A percentile compares a stretch with the other conserved stretches of the same genome.
Conservation (phyloP, 495 filamentous ascomycete species). For the Lophiotrema nucula region DNA sequence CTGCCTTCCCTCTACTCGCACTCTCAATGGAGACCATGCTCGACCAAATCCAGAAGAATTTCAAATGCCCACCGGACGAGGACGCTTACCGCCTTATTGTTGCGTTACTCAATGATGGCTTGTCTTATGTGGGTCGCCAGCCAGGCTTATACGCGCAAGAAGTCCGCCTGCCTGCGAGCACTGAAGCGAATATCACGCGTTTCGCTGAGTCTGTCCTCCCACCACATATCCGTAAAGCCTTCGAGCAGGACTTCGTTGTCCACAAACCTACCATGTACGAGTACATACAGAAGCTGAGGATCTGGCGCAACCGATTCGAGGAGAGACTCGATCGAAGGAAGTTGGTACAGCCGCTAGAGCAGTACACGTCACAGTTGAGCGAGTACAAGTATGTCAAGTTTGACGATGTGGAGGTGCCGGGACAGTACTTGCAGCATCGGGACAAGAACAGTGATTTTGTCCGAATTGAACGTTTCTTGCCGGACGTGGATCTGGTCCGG, state of each 20-base stretch:
- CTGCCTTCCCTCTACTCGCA: slow-evolving; percentile 90
- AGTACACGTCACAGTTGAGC: slow-evolving; percentile 82
- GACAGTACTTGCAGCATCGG: slow-evolving; percentile 92
- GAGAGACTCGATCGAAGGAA: slow-evolving; percentile 90
- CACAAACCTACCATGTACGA: slow-evolving; percentile 94
- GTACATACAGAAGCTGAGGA: slow-evolving; percentile 94
- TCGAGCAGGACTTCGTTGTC: slow-evolving; percentile 91
- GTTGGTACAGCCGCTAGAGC: slow-evolving; percentile 68
- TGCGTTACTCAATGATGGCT: slow-evolving; percentile 88
- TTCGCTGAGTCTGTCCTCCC: slow-evolving; percentile 97
- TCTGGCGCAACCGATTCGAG: slow-evolving; percentile 97
- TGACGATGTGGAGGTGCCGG: slow-evolving; percentile 96
- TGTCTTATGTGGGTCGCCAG: slow-evolving; percentile 82
- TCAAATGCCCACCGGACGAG: slow-evolving; percentile 97
- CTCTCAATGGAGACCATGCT: slow-evolving; percentile 99
- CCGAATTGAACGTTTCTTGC: slow-evolving; percentile 92
- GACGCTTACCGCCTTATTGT: slow-evolving; percentile 98
- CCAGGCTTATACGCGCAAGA: slow-evolving; percentile 84
- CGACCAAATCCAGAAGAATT: slow-evolving; percentile 96
- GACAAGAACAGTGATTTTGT: slow-evolving; percentile 99
- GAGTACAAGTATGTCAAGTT: slow-evolving; percentile 97
- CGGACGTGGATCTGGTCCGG: slow-evolving; percentile 87
- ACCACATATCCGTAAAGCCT: slow-evolving; percentile 84
- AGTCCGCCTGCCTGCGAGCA: slow-evolving; percentile 83
- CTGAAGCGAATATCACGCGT: slow-evolving; percentile 91